phyloP scores from a whole-genome alignment of 2,329 filamentous ascomycete genomes.

The Dichotomopilus funicola region DNA sequence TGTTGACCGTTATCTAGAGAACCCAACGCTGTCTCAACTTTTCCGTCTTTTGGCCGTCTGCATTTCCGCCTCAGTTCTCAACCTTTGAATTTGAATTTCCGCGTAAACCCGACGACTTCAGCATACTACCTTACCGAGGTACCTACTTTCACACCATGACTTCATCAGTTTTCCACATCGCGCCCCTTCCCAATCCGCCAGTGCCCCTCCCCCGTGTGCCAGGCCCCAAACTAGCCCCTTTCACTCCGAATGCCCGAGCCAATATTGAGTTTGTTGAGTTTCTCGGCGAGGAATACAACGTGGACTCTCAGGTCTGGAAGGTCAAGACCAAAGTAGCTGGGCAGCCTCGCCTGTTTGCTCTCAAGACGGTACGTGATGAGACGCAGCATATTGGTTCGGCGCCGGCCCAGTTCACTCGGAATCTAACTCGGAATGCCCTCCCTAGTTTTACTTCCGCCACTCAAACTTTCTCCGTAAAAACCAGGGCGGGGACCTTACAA shows the following conservation, averaged over 20 bases:
- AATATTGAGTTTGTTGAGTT: slow-evolving; percentile 7
- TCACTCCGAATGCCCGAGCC: slow-evolving; percentile 5
- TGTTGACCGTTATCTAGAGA: no score
- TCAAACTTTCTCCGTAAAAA: background rate
- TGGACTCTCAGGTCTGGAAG: slow-evolving; percentile 10
- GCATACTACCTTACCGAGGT: no score
- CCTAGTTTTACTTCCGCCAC: background rate
- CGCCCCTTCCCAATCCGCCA: background rate
- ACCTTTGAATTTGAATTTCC: no score
- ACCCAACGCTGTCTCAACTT: no score
- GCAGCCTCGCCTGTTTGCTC: background rate
- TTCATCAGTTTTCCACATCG: background rate
- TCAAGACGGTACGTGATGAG: slow-evolving; percentile 7
- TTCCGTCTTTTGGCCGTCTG: no score
- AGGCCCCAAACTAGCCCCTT: slow-evolving; percentile 13
- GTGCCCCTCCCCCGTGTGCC: slow-evolving; percentile 5
- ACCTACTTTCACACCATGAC: no score
- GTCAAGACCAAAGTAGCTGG: slow-evolving; percentile 2
- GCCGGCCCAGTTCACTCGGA: background rate
- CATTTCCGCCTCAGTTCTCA: no score
- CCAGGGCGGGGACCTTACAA: background rate
- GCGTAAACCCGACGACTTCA: no score
- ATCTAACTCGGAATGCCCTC: background rate
- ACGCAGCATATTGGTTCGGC: background rate
- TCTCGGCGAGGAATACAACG: background rate